Base-by-base conservation (phyloP, 2,329 filamentous ascomycete genomes). In the Aspergillus sp. region DNA sequence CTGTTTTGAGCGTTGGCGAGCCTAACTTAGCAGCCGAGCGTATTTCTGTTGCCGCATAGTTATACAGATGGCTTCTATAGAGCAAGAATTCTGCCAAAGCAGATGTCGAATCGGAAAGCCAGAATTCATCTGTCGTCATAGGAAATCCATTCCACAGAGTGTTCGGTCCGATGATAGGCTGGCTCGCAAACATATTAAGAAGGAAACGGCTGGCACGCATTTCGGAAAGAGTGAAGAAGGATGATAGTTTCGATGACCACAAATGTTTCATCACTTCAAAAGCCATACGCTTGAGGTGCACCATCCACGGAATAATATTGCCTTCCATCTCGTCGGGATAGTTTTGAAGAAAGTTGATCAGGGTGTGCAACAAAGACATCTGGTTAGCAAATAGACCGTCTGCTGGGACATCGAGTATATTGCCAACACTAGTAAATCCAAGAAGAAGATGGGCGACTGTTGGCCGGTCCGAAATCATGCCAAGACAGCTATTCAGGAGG, bases 401-500 rank as follows among this genome's bases (percentile, higher is more conserved):
- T 1, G 81, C 70, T 40, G 85, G 77, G 29, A 93, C 71, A 26
- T 81, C 81, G 2, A 97, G 72, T 7, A 78, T 77, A 49, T 82
- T 83, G 31, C 85, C 79, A 35, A 82, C 80, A 57, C 89, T 94
- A 44, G 79, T 79, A 64, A 98, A 96, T 0, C 93, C 93, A 5
- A 98, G 80, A 2, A 98, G 73, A 37, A 95, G 76, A 64, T 98
- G 94, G 0, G 91, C 93, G 53, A 98, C 84, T 2, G 86, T 94
- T 5, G 93, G 90, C 54, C 83, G 81, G 54, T 85, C 79, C 1
- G 86, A 83, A 27, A 84, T 85, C 30, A 85, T 82, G 42, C 79
- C 77, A 3, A 98, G 75, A 60, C 88, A 95, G 43, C 83, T 81
- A 54, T 88, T 86, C 32, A 99, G 71, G 57, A 98, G 91, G 50